Evolutionary conservation across 306 rosid species (phyloP), one percentile per base, ranked within the genome.

Genomic region (Gastrolobium bilobum): DNA sequence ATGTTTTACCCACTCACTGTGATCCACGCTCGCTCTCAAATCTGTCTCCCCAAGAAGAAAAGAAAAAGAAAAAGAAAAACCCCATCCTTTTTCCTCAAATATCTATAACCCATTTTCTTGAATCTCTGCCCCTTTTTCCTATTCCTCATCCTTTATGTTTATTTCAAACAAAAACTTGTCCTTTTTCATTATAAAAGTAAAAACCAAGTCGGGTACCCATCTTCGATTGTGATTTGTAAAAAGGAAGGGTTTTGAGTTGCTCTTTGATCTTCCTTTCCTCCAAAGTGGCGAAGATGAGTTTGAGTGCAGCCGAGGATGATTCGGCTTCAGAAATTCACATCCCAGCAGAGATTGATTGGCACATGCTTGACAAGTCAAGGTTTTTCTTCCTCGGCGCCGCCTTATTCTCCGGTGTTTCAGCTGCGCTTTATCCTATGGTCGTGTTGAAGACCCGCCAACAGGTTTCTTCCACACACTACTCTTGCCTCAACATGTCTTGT

Each of bases 381-480:
- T 95, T 95, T 57, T 95, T 92, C 91, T 88, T 92, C 84, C 86
- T 95, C 2, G 99, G 99, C 47, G 99, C 99, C 73, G 97, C 91
- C 80, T 79, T 95, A 64, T 95, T 95, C 83, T 95, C 99, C 3
- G 98, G 99, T 20, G 97, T 95, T 11, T 95, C 99, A 1, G 84
- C 87, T 3, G 91, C 87, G 1, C 87, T 95, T 14, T 95, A 95
- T 65, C 99, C 99, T 0, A 87, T 91, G 73, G 89, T 95, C 5
- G 94, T 95, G 47, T 79, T 95, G 26, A 92, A 95, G 53, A 95
- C 99, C 26, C 92, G 98, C 5, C 95, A 92, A 26, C 99, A 95
- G 77, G 94, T 93, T 60, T 92, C 88, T 8, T 56, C 92, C 0
- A 30, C 93, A n/a, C 90, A 87, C 9, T 61, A 82, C 40, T 87